Conservation (phyloP, 2,329 filamentous ascomycete species). For the Scedosporium minutisporum region DNA sequence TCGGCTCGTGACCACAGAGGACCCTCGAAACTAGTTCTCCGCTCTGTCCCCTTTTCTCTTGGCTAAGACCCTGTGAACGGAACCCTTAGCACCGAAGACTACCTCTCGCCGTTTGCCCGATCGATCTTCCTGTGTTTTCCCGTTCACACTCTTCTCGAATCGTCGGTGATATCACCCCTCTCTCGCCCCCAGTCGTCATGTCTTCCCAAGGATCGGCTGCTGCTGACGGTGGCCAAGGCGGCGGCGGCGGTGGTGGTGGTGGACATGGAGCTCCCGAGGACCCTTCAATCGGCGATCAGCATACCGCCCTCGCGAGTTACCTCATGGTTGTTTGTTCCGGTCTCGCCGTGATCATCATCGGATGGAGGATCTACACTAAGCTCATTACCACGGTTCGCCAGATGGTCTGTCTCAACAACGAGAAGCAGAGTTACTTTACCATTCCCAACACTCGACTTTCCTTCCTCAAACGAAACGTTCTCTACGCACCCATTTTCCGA, state of each 20-base stretch:
- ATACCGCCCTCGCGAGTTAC: slow-evolving; percentile 49
- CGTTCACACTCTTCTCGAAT: background rate
- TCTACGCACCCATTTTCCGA: slow-evolving; percentile 53
- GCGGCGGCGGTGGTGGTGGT: background rate
- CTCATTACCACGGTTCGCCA: slow-evolving; percentile 61
- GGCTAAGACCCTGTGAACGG: background rate
- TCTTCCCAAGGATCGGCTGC: background rate
- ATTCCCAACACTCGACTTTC: slow-evolving; percentile 8
- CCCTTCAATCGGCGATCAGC: background rate
- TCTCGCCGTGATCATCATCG: slow-evolving; percentile 51
- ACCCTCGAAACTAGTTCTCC: background rate
- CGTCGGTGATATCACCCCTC: background rate
- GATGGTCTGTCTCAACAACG: slow-evolving; percentile 67
- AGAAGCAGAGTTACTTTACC: slow-evolving; percentile 66
- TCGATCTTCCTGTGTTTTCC: background rate
- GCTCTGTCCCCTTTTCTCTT: background rate
- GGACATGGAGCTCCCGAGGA: background rate
- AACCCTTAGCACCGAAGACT: background rate
- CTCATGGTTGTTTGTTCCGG: slow-evolving; percentile 54
- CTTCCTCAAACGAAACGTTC: slow-evolving; percentile 14
- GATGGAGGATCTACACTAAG: slow-evolving; percentile 55
- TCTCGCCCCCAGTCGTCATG: background rate
- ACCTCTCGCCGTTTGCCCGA: too few relatives aligned
- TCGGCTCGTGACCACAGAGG: background rate
- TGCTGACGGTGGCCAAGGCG: background rate